phyloP scores from a whole-genome alignment of 108 stramenopile species.

The Thalassiosira profunda region DNA sequence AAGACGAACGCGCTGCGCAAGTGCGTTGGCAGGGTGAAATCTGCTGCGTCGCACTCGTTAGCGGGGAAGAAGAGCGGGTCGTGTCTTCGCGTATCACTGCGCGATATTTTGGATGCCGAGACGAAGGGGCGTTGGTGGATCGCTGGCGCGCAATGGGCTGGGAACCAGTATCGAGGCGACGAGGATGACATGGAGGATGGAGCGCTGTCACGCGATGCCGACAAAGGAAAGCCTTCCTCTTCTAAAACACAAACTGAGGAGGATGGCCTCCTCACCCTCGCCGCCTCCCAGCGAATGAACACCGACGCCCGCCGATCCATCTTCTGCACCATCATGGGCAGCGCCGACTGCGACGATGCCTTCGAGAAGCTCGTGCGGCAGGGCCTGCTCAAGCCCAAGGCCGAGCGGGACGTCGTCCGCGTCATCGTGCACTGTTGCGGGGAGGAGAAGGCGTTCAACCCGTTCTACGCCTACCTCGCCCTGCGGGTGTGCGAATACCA shows the following conservation, averaged over 20 bases:
- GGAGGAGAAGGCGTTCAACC: conserved; percentile 92
- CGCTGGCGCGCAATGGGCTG: conserved; percentile 95
- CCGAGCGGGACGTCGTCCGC: conserved; percentile 92
- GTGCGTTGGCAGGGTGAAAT: conserved; percentile 85
- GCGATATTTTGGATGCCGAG: conserved; percentile 84
- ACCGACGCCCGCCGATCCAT: conserved; percentile 91
- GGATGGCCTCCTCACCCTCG: conserved; percentile 74
- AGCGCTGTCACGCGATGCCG: neutral
- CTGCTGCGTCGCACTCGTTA: conserved; percentile 43
- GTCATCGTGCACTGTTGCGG: conserved; percentile 96
- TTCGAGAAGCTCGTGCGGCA: conserved; percentile 92
- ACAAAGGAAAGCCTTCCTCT: conserved; percentile 5
- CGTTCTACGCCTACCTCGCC: conserved; percentile 93
- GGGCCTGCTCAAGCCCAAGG: conserved; percentile 83
- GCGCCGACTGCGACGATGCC: conserved; percentile 92
- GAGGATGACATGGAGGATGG: conserved; percentile 24
- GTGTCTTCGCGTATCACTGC: conserved; percentile 77
- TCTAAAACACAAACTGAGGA: too few relatives aligned
- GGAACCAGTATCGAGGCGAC: conserved; percentile 70
- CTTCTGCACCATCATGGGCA: conserved; percentile 95
- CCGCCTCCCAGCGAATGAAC: conserved; percentile 94
- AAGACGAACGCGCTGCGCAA: conserved; percentile 77
- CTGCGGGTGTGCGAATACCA: conserved; percentile 92
- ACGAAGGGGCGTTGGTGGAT: conserved; percentile 96
- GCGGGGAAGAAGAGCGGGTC: conserved; percentile 58